These are phyloP conservation scores for Camelina neglecta DNA, from an alignment of 345 rosid species.

Conservation along the genomic window DNA sequence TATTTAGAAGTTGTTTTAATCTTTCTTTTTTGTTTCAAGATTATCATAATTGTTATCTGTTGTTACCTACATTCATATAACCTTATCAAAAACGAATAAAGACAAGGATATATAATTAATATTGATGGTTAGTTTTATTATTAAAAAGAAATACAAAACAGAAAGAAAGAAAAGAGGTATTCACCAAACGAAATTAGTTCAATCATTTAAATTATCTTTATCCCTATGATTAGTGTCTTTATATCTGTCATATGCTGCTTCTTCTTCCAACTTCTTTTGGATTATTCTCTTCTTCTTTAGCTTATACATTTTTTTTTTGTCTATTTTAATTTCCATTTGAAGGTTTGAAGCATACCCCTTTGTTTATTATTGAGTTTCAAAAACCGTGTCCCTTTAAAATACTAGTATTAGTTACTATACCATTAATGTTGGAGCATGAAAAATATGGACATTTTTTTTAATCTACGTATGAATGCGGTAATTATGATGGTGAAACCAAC, in stretches of 20 bases:
- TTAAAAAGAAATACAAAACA: background rate
- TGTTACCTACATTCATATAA: slow-evolving; percentile 41
- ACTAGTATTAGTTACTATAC: background rate
- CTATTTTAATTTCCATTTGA: slow-evolving; percentile 34
- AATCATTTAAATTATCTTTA: slow-evolving; percentile 39
- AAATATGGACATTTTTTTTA: background rate
- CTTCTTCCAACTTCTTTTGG: slow-evolving; percentile 48
- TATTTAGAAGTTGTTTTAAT: background rate
- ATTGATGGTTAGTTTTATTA: background rate
- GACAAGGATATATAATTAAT: slow-evolving; percentile 23
- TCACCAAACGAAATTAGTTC: slow-evolving; percentile 46
- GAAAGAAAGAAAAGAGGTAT: slow-evolving; percentile 15
- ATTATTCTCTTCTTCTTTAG: slow-evolving; percentile 40
- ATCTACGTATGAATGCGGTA: slow-evolving; percentile 1
- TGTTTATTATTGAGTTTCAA: background rate
- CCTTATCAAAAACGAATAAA: slow-evolving; percentile 35
- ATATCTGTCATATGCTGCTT: slow-evolving; percentile 49
- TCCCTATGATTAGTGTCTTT: slow-evolving; percentile 46
- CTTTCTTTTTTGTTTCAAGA: slow-evolving; percentile 2
- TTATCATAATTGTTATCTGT: slow-evolving; percentile 26
- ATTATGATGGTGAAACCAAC: slow-evolving; percentile 15
- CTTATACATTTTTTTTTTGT: slow-evolving; percentile 19
- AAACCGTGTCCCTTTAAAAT: slow-evolving; percentile 6
- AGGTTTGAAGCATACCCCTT: slow-evolving; percentile 21
- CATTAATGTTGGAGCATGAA: slow-evolving; percentile 14